phyloP scores from a whole-genome alignment of 371 early-diverging fungal genomes.

The Encephalitozoon cuniculi region DNA sequence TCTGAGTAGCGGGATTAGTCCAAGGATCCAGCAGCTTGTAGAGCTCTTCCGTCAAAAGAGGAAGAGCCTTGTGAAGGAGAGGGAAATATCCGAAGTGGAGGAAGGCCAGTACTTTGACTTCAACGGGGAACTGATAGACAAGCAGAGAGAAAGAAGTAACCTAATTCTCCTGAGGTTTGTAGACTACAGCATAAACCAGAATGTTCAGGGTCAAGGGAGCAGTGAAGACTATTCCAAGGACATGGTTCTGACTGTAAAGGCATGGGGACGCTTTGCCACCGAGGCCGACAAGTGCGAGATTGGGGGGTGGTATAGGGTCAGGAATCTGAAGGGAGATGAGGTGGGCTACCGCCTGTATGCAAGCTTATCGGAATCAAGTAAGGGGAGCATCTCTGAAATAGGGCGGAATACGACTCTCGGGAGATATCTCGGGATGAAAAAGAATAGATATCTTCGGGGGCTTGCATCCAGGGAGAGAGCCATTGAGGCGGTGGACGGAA shows the following conservation, averaged over 20 bases:
- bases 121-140: slow-evolving; percentile 12
- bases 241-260: slow-evolving; percentile 26
- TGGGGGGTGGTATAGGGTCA: neutral
- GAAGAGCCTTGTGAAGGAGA: neutral
- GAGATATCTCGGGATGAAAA: neutral
- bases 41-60: neutral
- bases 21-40: neutral
- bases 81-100: slow-evolving; percentile 10
- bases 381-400: neutral
- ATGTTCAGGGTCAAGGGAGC: neutral
- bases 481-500: neutral
- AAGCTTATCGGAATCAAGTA: slow-evolving; percentile 9
- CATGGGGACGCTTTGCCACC: slow-evolving; percentile 18
- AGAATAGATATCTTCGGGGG: neutral
- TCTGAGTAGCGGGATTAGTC: no score
- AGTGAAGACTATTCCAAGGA: neutral
- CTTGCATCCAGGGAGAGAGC: neutral
- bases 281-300: neutral
- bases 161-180: slow-evolving; percentile 11
- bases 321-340: slow-evolving; percentile 13
- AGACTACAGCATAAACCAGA: slow-evolving; percentile 3
- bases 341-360: neutral
- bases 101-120: neutral
- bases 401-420: neutral
- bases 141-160: slow-evolving; percentile 10